Evolutionary conservation across 1,284 basidiomycete species (phyloP), one percentile per base, ranked within the genome.

Genomic region (Anthracocystis walkeri): DNA sequence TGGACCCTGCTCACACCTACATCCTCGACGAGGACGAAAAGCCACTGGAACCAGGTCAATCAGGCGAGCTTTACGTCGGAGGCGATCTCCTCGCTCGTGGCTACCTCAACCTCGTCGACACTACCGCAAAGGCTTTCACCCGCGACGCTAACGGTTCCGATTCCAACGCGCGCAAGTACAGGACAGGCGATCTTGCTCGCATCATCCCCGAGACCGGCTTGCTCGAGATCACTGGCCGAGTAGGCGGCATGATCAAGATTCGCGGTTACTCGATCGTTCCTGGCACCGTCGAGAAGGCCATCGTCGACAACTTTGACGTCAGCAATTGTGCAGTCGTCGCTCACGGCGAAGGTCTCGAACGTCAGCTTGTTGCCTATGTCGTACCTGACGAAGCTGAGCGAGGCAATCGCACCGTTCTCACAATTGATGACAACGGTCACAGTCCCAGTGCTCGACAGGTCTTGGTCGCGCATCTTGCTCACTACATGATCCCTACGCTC

Each of bases 211-310:
- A 64, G 4, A 53, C 62, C 4, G 81, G 81, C 29, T 54, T 82
- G 20, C 73, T 84, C 58, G 82, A 84, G 52, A 84, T 84, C 50
- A 84, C 81, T 6, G 83, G 83, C 23, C 65, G 83, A 21, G 78
- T 82, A 10, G 83, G 83, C 10, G 83, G 80, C 11, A 84, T 84
- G 82, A 84, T 84, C 77, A 84, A 84, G 70, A 78, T 75, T 29
- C 70, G 83, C 20, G 83, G 83, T 21, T 84, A 84, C 65, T 79
- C 83, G 23, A 80, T 84, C 45, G 73, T 78, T 2, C 83, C 83
- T 20, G 79, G 49, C 41, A 76, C 59, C 16, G 83, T 84, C 29
- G 82, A 84, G 51, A 79, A 74, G 54, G 83, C 83, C 50, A 82
- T 84, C 44, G 58, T 82, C 54, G 75, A 78, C 56, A 73, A 80